Conservation (phyloP, 345 rosid genomes). For the Diplotaxis tenuifolia region DNA sequence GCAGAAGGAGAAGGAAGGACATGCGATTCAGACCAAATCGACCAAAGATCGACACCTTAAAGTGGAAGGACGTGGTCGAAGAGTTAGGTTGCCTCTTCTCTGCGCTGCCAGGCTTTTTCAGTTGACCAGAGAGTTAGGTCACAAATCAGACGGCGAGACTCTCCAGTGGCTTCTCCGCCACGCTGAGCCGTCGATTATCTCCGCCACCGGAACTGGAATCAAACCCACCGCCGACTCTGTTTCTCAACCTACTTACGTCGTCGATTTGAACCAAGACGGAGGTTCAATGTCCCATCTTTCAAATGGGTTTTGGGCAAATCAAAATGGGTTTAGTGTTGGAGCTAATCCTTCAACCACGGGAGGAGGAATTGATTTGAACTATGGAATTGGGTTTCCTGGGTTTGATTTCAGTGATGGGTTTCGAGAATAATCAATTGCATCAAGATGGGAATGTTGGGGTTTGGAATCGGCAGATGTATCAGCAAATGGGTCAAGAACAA, state of each 20-base stretch:
- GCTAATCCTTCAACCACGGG: not conserved
- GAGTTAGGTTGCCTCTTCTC: slow-evolving; percentile 6
- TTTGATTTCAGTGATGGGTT: slow-evolving; percentile 15
- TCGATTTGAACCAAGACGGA: not conserved
- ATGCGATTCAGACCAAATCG: not conserved
- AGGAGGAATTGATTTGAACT: slow-evolving; percentile 16
- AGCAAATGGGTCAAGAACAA: slow-evolving; percentile 5
- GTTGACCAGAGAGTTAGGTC: slow-evolving; percentile 26
- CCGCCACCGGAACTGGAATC: slow-evolving; percentile 21
- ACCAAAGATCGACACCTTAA: slow-evolving; percentile 18
- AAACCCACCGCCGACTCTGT: not conserved
- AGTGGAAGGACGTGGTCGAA: slow-evolving; percentile 26
- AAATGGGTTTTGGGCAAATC: slow-evolving; percentile 2
- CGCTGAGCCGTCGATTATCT: slow-evolving; percentile 24
- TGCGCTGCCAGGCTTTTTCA: slow-evolving; percentile 27
- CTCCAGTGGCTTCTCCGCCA: slow-evolving; percentile 26
- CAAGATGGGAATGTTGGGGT: not conserved
- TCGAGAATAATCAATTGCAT: not conserved
- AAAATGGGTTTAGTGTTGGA: slow-evolving; percentile 4
- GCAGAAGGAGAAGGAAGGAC: not conserved
- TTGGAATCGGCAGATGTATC: slow-evolving; percentile 9
- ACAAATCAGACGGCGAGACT: slow-evolving; percentile 28
- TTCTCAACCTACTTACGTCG: not conserved
- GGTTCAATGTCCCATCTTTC: not conserved
- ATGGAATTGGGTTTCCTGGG: slow-evolving; percentile 10